phyloP scores from a whole-genome alignment of 1,139 yeast genomes.

The Blastobotrys petasosporus region DNA sequence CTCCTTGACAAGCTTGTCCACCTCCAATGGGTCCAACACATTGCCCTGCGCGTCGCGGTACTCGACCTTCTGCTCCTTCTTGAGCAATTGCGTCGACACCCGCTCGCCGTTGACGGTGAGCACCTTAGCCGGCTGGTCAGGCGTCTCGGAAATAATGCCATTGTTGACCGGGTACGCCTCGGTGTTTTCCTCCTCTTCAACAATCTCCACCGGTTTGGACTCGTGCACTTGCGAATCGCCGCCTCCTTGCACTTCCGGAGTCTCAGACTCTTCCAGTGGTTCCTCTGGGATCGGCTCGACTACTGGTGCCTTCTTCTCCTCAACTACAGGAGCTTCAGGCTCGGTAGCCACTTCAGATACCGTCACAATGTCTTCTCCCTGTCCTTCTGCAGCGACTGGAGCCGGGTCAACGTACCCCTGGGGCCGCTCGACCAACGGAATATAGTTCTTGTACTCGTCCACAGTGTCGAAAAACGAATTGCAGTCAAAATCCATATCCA shows the following conservation, averaged over 20 bases:
- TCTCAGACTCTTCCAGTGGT: slow-evolving; percentile 10
- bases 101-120: slow-evolving; percentile 8
- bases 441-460: slow-evolving; percentile 24
- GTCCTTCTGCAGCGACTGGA: slow-evolving; percentile 2
- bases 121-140: slow-evolving; percentile 9
- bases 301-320: slow-evolving; percentile 8
- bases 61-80: slow-evolving; percentile 20
- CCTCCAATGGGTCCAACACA: slow-evolving; percentile 27
- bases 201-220: slow-evolving; percentile 11
- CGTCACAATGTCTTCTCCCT: slow-evolving; percentile 10
- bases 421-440: slow-evolving; percentile 6
- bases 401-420: slow-evolving; percentile 9
- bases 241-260: slow-evolving; percentile 6
- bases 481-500: slow-evolving; percentile 81
- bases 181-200: slow-evolving; percentile 17
- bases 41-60: slow-evolving; percentile 34
- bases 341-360: slow-evolving; percentile 7
- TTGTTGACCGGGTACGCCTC: slow-evolving; percentile 19
- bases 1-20: slow-evolving; percentile 22
- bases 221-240: slow-evolving; percentile 5
- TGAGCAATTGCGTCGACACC: slow-evolving; percentile 11
- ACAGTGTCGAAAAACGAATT: slow-evolving; percentile 42
- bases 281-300: slow-evolving; percentile 8
- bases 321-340: background rate
- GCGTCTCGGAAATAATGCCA: slow-evolving; percentile 17